Evolutionary conservation across 768 basidiomycete species (phyloP).

Genomic region (Leccinum aurantiacum): DNA sequence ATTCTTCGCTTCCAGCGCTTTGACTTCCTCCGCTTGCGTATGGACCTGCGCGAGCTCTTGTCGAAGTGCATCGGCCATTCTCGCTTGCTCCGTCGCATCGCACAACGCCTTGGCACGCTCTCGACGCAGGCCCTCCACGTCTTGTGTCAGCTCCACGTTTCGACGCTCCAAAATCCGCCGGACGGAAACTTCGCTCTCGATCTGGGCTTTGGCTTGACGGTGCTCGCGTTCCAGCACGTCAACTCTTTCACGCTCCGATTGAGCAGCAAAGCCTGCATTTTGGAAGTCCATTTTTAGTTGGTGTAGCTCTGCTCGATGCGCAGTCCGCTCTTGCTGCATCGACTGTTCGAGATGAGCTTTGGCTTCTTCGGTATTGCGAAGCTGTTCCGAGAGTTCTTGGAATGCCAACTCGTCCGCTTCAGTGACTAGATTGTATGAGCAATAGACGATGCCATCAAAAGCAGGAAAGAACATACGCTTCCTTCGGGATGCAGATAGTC

Average conservation of each 20-base stretch:
- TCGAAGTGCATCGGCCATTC: conserved; percentile 54
- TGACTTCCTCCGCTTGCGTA: conserved; percentile 66
- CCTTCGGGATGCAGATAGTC: conserved; percentile 64
- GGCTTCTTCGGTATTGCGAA: conserved; percentile 57
- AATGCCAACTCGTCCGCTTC: conserved; percentile 77
- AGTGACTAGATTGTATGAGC: conserved; percentile 45
- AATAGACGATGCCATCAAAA: background rate
- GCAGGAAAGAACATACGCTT: conserved; percentile 53
- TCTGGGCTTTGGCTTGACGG: conserved; percentile 57
- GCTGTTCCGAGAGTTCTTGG: conserved; percentile 68
- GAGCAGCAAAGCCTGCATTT: conserved; percentile 37
- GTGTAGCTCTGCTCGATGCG: conserved; percentile 55
- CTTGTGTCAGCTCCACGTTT: conserved; percentile 53
- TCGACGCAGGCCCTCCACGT: conserved; percentile 54
- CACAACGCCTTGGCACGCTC: conserved; percentile 57
- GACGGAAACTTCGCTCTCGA: conserved; percentile 62
- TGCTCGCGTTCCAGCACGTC: conserved; percentile 65
- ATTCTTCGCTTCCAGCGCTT: conserved; percentile 63
- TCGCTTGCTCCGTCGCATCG: conserved; percentile 69
- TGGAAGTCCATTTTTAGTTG: conserved; percentile 48
- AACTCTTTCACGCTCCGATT: conserved; percentile 50
- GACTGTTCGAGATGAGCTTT: conserved; percentile 55
- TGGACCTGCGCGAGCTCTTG: conserved; percentile 63
- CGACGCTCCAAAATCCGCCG: conserved; percentile 65
- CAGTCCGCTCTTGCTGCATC: conserved; percentile 58